Evolutionary conservation across 352 stramenopile genomes (phyloP), one percentile per base, ranked within the genome.

Genomic region (Phytophthora pseudosyringae): DNA sequence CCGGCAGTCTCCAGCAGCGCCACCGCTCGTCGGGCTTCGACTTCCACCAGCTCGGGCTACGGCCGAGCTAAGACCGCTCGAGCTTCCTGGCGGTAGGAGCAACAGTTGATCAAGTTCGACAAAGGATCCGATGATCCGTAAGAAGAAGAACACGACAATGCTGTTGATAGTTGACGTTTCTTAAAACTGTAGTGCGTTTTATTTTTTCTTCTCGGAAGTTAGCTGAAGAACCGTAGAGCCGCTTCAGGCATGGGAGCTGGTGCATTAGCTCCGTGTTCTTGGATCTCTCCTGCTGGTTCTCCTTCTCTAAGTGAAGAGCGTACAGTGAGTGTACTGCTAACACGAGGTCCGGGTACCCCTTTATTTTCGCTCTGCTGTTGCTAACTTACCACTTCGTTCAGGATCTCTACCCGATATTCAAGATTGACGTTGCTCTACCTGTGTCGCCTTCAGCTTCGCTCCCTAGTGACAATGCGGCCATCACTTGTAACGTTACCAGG

Each of bases 31-130:
- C 67, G 59, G 49, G 61, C 58, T 43, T 66, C 64, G 10, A 25
- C 57, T 7, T 45, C 58, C 8, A 43, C 45, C n/a, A 25, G 49
- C 21, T 59, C 48, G 38, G 54, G 53, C 5, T 73, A 70, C 18
- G 59, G 59, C n/a, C 53, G 66, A 44, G 33, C 65, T 9, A 81
- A 72, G 46, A 71, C 64, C 44, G 40, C 68, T 31, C 74, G 81
- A 50, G 78, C 76, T 16, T 78, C 83, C 32, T 90, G 78, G 78
- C 78, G 83, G 67, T 90, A 75, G 28, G 44, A 43, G 5, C 21
- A n/a, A 9, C 38, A 43, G 0, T 29, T 18, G 40, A 46, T 46
- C 15, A 18, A 46, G 25, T 29, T n/a, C 15, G 40, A 46, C 29
- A 18, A 12, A 28, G 25, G 6, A 16, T 21, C 35, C 31, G 12